phyloP scores from a whole-genome alignment of 2,329 filamentous ascomycete species.

The Ophiostoma quercus region DNA sequence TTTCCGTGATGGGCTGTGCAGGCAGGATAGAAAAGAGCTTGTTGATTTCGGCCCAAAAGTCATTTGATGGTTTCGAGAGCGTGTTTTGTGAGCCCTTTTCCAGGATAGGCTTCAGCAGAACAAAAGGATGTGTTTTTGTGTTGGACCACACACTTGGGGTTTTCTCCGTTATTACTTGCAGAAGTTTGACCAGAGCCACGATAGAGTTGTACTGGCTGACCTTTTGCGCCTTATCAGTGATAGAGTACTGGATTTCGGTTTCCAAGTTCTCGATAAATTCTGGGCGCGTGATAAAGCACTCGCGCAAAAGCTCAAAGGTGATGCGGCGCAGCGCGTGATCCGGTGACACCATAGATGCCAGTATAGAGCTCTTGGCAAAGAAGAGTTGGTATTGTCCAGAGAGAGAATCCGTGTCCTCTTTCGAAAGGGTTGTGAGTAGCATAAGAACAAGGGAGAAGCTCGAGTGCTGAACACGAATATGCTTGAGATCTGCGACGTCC shows the following conservation, averaged over 20 bases:
- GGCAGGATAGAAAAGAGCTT: constrained; percentile 59
- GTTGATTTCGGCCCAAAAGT: constrained; percentile 68
- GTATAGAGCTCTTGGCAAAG: constrained; percentile 61
- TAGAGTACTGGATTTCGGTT: constrained; percentile 48
- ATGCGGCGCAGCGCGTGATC: constrained; percentile 50
- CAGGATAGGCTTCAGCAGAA: constrained; percentile 64
- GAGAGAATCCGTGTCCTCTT: constrained; percentile 54
- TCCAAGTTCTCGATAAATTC: constrained; percentile 47
- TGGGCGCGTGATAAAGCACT: constrained; percentile 44
- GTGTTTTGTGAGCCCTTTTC: constrained; percentile 81
- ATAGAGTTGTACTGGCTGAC: constrained; percentile 69
- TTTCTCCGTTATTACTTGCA: constrained; percentile 59
- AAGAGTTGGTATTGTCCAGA: constrained; percentile 59
- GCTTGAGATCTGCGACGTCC: constrained; percentile 83
- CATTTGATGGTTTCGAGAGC: constrained; percentile 37
- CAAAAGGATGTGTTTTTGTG: constrained; percentile 48
- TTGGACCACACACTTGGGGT: constrained; percentile 71
- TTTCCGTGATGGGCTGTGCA: constrained; percentile 37
- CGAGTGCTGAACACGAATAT: constrained; percentile 63
- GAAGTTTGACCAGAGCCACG: constrained; percentile 60
- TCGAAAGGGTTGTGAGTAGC: constrained; percentile 46
- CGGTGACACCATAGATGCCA: constrained; percentile 59
- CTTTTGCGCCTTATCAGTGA: constrained; percentile 70
- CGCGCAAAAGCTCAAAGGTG: constrained; percentile 47
- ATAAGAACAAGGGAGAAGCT: constrained; percentile 52